Conservation (phyloP, 2,329 filamentous ascomycete species). For the Bipolaris cookei region DNA sequence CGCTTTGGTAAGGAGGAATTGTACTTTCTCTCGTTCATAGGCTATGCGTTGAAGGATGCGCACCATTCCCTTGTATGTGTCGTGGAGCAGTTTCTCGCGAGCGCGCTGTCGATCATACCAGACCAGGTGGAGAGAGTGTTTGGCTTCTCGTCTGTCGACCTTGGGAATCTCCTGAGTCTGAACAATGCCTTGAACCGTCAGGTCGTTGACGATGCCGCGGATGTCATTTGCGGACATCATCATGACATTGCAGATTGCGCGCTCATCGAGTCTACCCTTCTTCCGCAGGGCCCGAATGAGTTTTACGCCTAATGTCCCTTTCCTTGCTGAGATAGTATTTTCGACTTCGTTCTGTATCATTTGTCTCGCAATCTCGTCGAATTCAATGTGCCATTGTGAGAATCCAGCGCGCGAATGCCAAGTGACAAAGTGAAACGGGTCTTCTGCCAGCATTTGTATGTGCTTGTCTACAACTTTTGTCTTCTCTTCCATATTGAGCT, state of each 20-base stretch:
- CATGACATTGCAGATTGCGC: constrained; percentile 78
- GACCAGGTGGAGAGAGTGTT: constrained; percentile 88
- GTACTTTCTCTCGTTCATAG: constrained; percentile 74
- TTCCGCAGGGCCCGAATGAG: constrained; percentile 84
- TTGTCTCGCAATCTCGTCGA: constrained; percentile 71
- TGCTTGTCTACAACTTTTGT: constrained; percentile 67
- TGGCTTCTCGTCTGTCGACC: constrained; percentile 80
- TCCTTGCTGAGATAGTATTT: constrained; percentile 76
- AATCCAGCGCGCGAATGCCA: constrained; percentile 68
- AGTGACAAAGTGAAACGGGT: constrained; percentile 68
- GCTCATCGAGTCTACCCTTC: constrained; percentile 94
- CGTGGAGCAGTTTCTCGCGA: constrained; percentile 73
- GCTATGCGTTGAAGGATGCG: constrained; percentile 80
- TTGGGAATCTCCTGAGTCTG: constrained; percentile 94
- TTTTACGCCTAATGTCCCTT: constrained; percentile 77
- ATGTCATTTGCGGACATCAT: constrained; percentile 87
- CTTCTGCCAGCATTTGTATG: constrained; percentile 73
- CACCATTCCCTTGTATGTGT: constrained; percentile 88
- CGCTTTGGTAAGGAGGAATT: constrained; percentile 77
- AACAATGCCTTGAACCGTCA: constrained; percentile 85
- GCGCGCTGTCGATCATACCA: constrained; percentile 82
- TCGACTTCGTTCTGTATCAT: constrained; percentile 82
- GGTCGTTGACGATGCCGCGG: constrained; percentile 79
- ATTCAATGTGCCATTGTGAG: constrained; percentile 84
- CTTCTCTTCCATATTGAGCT: constrained; percentile 32